Evolutionary conservation across 2,329 filamentous ascomycete species (phyloP), one percentile per base, ranked within the genome.

Genomic region (Xylaria sp.): DNA sequence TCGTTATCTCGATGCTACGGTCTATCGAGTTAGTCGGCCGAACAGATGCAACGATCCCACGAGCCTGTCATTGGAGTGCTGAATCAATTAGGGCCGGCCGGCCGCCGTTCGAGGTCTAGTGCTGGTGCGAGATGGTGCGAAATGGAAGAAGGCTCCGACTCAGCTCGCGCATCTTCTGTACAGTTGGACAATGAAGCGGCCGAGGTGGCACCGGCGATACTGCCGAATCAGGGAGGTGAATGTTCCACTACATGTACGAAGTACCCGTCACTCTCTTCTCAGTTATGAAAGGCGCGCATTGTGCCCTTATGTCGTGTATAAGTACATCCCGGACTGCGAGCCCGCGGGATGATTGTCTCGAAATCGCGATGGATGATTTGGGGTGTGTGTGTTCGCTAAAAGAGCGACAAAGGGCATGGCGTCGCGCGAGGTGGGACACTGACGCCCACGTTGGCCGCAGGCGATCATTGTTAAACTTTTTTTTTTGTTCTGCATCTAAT

Each of bases 171-270:
- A 23, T 51, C 18, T 10, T 52, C 52, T 53, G n/a, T 13, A 39
- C 44, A 37, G 53, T 23, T 58, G 54, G 59, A 54, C 23, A 42
- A 42, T 49, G 49, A 46, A 53, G 59, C 52, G 60, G 44, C 62
- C 64, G 64, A 65, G 58, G 59, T 64, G 64, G 62, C 59, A 54
- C 62, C 64, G 64, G 62, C 52, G 55, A 60, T 54, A 57, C 39
- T 62, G 48, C 62, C 62, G 10, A 39, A 64, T 56, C 23, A 57
- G 62, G 64, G 58, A 65, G 64, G 64, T 65, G 58, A 30, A 47
- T 35, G 59, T 52, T 57, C 30, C 57, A 51, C 59, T 6, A n/a
- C 42, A 46, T 55, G 51, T 58, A 16, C 16, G 16, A 16, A 16
- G 16, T 16, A 16, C 61, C 42, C 52, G 57, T 58, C 59, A 55